These are phyloP conservation scores for Apiospora malaysiana DNA, from an alignment of 2,329 filamentous ascomycete genomes.

Conservation along the genomic window DNA sequence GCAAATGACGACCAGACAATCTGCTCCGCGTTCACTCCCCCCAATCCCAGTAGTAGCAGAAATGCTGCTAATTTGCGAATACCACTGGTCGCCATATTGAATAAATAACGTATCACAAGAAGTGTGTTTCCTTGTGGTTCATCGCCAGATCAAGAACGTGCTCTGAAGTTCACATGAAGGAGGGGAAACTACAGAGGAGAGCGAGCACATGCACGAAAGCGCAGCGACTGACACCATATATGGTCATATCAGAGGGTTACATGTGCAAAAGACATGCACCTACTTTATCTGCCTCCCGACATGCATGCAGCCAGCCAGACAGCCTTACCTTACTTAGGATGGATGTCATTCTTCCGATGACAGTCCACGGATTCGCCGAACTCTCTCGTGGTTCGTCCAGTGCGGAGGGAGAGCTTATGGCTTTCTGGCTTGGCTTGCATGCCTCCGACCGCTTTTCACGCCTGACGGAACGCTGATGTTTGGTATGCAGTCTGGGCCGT, in stretches of 20 bases:
- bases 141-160: not conserved
- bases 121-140: not conserved
- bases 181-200: not conserved
- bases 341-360: not conserved
- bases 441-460: not conserved
- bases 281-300: not conserved
- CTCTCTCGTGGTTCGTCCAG: not conserved
- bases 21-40: slow-evolving; percentile 41
- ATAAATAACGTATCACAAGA: not conserved
- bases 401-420: not conserved
- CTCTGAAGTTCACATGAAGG: not conserved
- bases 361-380: not conserved
- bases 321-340: not conserved
- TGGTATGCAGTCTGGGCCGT: not conserved
- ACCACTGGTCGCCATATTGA: not conserved
- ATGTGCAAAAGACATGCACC: not conserved
- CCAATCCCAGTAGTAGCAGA: slow-evolving; percentile 31
- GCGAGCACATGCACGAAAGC: not conserved
- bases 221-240: not conserved
- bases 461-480: slow-evolving; percentile 7
- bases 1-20: slow-evolving; percentile 57
- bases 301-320: not conserved
- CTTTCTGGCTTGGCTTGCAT: not conserved
- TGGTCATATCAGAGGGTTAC: not conserved
- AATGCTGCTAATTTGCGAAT: slow-evolving; percentile 6